These are phyloP conservation scores for Thielaviopsis musarum DNA, from an alignment of 2,329 filamentous ascomycete species.

Conservation along the genomic window DNA sequence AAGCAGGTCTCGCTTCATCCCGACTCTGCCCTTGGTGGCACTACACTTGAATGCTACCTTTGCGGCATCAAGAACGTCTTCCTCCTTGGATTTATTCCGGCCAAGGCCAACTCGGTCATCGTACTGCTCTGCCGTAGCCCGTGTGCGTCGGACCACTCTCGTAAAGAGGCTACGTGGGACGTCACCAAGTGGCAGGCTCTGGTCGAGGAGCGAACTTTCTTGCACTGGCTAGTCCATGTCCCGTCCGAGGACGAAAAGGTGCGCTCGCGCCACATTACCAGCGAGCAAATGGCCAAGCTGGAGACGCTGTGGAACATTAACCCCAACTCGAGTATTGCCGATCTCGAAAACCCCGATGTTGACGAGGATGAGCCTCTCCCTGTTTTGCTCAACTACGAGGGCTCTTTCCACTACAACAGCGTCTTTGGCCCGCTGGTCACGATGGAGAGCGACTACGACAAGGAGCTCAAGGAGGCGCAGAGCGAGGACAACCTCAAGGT, in stretches of 20 bases:
- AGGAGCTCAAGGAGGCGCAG: constrained; percentile 95
- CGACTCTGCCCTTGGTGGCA: constrained; percentile 82
- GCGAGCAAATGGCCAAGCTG: constrained; percentile 86
- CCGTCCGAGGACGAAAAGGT: constrained; percentile 93
- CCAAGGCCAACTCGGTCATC: constrained; percentile 95
- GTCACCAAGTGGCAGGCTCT: constrained; percentile 94
- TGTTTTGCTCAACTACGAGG: constrained; percentile 84
- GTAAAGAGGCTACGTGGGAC: constrained; percentile 99
- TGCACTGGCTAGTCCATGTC: constrained; percentile 79
- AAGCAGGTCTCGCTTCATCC: constrained; percentile 98
- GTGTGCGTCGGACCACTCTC: constrained; percentile 83
- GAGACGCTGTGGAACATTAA: constrained; percentile 99
- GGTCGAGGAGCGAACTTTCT: constrained; percentile 89
- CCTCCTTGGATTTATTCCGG: constrained; percentile 90
- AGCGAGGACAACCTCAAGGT: constrained; percentile 91
- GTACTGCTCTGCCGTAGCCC: constrained; percentile 93
- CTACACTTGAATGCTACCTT: constrained; percentile 95
- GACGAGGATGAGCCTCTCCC: constrained; percentile 92
- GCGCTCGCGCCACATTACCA: constrained; percentile 79
- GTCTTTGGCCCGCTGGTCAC: constrained; percentile 96
- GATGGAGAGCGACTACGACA: constrained; percentile 98
- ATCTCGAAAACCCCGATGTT: constrained; percentile 42
- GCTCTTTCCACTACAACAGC: constrained; percentile 97
- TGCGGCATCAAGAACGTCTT: constrained; percentile 99
- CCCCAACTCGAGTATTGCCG: constrained; percentile 68